These are phyloP conservation scores for Fusarium liriodendri DNA, from an alignment of 2,329 filamentous ascomycete genomes.

Conservation along the genomic window DNA sequence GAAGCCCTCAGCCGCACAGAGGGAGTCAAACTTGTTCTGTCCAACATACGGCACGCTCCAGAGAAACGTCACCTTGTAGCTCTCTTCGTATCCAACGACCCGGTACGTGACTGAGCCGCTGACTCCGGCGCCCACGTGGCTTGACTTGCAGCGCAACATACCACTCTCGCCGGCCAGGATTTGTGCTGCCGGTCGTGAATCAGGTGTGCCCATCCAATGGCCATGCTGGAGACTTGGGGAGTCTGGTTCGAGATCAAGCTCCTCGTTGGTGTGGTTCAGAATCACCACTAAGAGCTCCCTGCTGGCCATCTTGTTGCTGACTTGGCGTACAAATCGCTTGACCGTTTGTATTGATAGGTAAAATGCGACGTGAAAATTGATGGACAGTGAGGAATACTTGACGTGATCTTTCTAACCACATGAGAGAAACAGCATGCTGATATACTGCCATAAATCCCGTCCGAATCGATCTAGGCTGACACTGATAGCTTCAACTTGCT, in stretches of 20 bases:
- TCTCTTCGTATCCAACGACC: neutral
- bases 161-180: constrained; percentile 22
- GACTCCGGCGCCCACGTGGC: neutral
- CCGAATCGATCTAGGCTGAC: neutral
- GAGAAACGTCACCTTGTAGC: neutral
- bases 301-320: neutral
- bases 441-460: neutral
- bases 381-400: neutral
- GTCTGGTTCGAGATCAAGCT: constrained; percentile 8
- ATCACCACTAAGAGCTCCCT: constrained; percentile 18
- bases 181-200: neutral
- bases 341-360: neutral
- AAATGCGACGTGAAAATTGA: neutral
- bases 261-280: constrained; percentile 27
- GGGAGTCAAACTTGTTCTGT: neutral
- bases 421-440: neutral
- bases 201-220: neutral
- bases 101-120: constrained; percentile 15
- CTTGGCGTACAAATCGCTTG: neutral
- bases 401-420: neutral
- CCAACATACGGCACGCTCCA: constrained; percentile 17
- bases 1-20: constrained; percentile 1
- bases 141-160: constrained; percentile 19
- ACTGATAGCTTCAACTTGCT: neutral
- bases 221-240: constrained; percentile 5